These are phyloP conservation scores for Emericellopsis atlantica DNA, from an alignment of 2,329 filamentous ascomycete genomes.

Conservation along the genomic window DNA sequence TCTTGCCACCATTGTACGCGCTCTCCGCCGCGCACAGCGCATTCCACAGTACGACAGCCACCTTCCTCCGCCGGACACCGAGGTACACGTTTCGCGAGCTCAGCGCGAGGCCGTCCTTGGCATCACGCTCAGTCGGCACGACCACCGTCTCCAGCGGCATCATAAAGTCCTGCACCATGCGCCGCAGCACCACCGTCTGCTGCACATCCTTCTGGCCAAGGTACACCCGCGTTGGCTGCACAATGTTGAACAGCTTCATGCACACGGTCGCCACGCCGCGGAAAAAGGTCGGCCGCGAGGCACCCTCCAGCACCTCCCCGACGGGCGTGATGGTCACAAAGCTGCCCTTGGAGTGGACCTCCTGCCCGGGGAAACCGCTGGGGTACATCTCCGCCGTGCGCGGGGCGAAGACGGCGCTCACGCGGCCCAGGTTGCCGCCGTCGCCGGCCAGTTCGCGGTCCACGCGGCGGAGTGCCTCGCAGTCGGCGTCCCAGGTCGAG, in stretches of 20 bases:
- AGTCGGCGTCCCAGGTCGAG: conserved; percentile 73
- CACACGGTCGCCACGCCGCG: conserved; percentile 91
- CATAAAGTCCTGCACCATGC: conserved; percentile 80
- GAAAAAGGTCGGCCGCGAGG: conserved; percentile 85
- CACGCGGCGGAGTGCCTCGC: conserved; percentile 51
- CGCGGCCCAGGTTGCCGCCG: conserved; percentile 47
- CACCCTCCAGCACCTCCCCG: conserved; percentile 69
- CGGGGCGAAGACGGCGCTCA: conserved; percentile 79
- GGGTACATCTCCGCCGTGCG: conserved; percentile 81
- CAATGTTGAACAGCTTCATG: conserved; percentile 55
- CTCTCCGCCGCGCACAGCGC: conserved; percentile 60
- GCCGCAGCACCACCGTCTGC: conserved; percentile 80
- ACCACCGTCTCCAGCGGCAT: conserved; percentile 64
- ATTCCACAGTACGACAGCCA: conserved; percentile 59
- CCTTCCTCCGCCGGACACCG: conserved; percentile 56
- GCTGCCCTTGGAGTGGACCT: conserved; percentile 64
- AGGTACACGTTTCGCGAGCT: conserved; percentile 93
- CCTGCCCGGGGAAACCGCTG: conserved; percentile 58
- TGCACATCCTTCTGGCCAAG: conserved; percentile 98
- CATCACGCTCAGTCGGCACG: conserved; percentile 61
- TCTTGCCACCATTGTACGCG: conserved; percentile 40
- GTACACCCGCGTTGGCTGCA: conserved; percentile 58
- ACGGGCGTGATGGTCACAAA: conserved; percentile 89
- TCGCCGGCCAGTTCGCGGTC: conserved; percentile 60
- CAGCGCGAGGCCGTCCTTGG: conserved; percentile 69